Base-by-base conservation (phyloP, 1,284 basidiomycete species). In the Cerrena zonata region DNA sequence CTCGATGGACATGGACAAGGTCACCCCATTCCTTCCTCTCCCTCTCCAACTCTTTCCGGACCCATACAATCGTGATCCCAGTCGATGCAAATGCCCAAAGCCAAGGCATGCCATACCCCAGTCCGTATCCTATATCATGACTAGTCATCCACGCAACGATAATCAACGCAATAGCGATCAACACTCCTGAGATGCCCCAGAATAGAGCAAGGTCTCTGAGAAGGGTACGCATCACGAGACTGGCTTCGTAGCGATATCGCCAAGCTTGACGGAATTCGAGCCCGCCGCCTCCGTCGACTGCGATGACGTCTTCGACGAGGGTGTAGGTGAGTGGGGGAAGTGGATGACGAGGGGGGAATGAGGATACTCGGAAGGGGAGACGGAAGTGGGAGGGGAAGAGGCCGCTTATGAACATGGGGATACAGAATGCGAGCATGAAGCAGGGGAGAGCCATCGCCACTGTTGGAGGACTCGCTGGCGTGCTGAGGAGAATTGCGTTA, bases 241-340 rank as follows among this genome's bases (percentile, higher is more conserved):
- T 63, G 37, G 61, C 56, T 44, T 67, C 65, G 59, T 66, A 68
- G 23, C 65, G 61, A 45, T 60, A 61, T 12, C 63, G 59, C 65
- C 65, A 68, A 2, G 65, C 65, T 49, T 65, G 61, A 5, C 65
- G 63, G 56, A 66, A 68, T 51, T 61, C 62, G 51, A 62, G 60
- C 42, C 63, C 59, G 40, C 65, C 66, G 19, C 65, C 61, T 25
- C 65, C 65, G 49, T 68, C 66, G 44, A 68, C 65, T 41, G 65
- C 62, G 44, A 66, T 56, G 53, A 66, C 47, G 53, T 66, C 66
- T 51, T 68, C 65, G 36, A 65, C 63, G 48, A 64, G 56, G 40
- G 61, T 65, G 59, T 64, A 67, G 2, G 61, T 61, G 22, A 59
- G 57, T 1, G 66, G 66, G 1, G 64, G 65, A 21, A 67, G 62